Conservation (phyloP, 2,329 filamentous ascomycete species). For the Paraphoma sp. region DNA sequence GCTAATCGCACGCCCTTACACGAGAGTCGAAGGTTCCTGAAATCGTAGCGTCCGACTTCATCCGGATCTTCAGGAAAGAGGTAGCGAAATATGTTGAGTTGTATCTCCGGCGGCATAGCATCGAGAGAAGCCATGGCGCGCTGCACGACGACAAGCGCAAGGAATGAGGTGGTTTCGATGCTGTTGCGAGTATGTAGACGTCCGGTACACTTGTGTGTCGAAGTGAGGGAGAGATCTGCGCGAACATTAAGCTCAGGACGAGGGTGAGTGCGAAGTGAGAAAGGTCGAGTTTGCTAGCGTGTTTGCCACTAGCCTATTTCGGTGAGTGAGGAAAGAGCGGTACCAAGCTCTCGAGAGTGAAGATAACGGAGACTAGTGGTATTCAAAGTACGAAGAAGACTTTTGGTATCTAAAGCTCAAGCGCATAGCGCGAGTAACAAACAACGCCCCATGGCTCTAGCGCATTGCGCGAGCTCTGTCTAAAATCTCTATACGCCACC, state of each 20-base stretch:
- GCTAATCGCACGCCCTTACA: too few species aligned
- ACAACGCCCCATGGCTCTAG: constrained; percentile 15
- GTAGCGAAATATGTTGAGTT: not conserved
- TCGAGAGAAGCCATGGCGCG: not conserved
- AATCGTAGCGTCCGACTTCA: not conserved
- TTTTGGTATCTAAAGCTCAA: constrained; percentile 6
- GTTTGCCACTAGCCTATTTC: not conserved
- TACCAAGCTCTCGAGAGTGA: not conserved
- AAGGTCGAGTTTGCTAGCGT: not conserved
- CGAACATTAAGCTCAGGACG: too few species aligned
- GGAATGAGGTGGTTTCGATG: not conserved
- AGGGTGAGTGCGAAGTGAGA: not conserved
- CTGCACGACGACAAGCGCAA: not conserved
- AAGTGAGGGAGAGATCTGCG: not conserved
- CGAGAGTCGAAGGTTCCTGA: not conserved
- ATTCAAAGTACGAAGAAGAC: not conserved
- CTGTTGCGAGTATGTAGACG: not conserved
- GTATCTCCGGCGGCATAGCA: not conserved
- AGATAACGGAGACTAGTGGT: not conserved
- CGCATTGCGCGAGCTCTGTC: constrained; percentile 18
- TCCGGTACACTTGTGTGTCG: not conserved
- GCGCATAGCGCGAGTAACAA: constrained; percentile 14
- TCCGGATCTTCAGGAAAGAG: not conserved
- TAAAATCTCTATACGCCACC: not conserved
- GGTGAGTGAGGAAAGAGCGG: not conserved